phyloP scores from a whole-genome alignment of 1,139 yeast genomes.

The Magnusiomyces sp. region DNA sequence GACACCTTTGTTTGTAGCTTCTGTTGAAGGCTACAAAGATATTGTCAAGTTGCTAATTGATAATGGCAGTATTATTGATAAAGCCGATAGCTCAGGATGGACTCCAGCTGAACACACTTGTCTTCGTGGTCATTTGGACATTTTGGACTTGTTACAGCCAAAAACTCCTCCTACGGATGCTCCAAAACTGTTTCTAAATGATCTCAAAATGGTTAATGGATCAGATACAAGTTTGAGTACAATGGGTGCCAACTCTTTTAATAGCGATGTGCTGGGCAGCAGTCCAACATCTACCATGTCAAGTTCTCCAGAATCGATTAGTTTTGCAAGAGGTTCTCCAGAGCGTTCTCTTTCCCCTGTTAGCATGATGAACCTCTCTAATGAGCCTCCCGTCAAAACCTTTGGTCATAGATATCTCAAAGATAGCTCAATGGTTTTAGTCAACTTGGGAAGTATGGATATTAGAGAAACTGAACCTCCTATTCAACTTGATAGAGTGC shows the following conservation, averaged over 20 bases:
- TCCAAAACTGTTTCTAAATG: constrained; percentile 6
- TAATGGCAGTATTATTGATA: constrained; percentile 41
- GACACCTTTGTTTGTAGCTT: constrained; percentile 91
- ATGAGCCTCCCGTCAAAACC: constrained; percentile 44
- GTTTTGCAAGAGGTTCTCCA: neutral
- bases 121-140: constrained; percentile 72
- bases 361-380: neutral
- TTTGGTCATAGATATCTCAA: constrained; percentile 76
- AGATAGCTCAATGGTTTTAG: constrained; percentile 56
- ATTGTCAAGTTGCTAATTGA: constrained; percentile 49
- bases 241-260: neutral
- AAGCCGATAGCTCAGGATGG: constrained; percentile 87
- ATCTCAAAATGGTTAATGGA: no score
- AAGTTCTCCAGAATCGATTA: neutral
- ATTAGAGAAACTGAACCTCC: constrained; percentile 53
- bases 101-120: constrained; percentile 95
- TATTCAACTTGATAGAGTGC: constrained; percentile 63
- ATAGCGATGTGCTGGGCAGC: no score
- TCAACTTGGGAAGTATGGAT: constrained; percentile 85
- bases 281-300: no score
- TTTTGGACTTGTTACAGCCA: constrained; percentile 56
- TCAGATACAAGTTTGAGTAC: no score
- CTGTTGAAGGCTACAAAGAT: constrained; percentile 68
- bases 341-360: neutral
- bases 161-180: constrained; percentile 19